Conservation (phyloP, 805 yeast species). For the Scheffersomyces lignosus region DNA sequence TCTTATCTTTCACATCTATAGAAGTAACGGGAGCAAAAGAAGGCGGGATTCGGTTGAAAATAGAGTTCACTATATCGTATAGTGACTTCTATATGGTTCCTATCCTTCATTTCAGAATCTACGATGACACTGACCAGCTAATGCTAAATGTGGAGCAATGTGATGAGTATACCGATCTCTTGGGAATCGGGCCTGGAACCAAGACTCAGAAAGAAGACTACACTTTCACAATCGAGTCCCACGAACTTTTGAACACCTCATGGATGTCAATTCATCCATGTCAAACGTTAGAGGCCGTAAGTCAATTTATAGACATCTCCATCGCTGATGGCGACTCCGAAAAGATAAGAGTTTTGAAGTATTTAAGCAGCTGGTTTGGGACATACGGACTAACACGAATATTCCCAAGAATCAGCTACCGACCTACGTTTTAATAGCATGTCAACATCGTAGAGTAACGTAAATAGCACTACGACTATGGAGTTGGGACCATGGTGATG, state of each 20-base stretch:
- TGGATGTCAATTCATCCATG: slow-evolving; percentile 34
- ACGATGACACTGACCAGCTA: slow-evolving; percentile 1
- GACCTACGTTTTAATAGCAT: slow-evolving; percentile 4
- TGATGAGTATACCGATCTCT: neutral
- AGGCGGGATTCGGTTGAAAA: neutral
- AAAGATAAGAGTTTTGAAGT: slow-evolving; percentile 5
- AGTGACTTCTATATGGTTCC: slow-evolving; percentile 33
- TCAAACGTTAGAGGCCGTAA: slow-evolving; percentile 19
- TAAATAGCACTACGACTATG: no score
- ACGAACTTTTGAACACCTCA: slow-evolving; percentile 8
- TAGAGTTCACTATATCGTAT: slow-evolving; percentile 28
- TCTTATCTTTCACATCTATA: no score
- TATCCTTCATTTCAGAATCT: slow-evolving; percentile 23
- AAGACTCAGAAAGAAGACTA: no score
- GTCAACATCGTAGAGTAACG: no score
- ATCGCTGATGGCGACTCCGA: neutral
- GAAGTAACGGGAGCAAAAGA: no score
- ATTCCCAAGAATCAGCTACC: slow-evolving; percentile 10
- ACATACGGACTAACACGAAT: slow-evolving; percentile 18
- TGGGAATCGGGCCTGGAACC: no score
- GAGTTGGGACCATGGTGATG: no score
- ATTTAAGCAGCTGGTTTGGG: slow-evolving; percentile 24
- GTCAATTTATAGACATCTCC: slow-evolving; percentile 7
- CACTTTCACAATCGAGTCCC: slow-evolving; percentile 6
- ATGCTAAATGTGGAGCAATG: neutral